Conservation (phyloP, 2,329 filamentous ascomycete species). For the Fusarium austroafricanum region DNA sequence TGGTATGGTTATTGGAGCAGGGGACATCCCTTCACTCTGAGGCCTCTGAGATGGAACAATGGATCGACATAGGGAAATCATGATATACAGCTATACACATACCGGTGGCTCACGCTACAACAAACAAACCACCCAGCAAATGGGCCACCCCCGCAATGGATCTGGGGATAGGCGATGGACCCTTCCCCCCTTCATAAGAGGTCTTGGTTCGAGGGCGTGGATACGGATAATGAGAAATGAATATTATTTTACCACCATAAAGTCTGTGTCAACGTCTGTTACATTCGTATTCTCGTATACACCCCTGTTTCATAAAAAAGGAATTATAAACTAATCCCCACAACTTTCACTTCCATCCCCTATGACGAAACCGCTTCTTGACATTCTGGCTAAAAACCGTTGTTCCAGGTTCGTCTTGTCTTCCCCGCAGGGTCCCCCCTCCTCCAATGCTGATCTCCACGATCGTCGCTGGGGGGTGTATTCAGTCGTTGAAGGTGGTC, state of each 20-base stretch:
- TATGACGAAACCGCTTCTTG: conserved; percentile 10
- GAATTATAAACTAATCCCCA: conserved; percentile 10
- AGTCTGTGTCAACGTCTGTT: neutral
- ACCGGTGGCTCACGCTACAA: conserved; percentile 39
- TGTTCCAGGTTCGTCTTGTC: conserved; percentile 19
- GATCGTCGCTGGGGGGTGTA: conserved; percentile 22
- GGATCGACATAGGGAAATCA: conserved; percentile 38
- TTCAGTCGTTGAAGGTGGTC: neutral
- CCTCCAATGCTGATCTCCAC: conserved; percentile 8
- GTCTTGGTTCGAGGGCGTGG: neutral
- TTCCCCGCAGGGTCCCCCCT: conserved; percentile 33
- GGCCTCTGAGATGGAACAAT: conserved; percentile 25
- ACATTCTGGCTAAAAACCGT: neutral
- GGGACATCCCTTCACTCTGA: conserved; percentile 1
- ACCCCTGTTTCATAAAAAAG: conserved; percentile 8
- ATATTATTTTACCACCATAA: conserved; percentile 3
- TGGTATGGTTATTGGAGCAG: neutral
- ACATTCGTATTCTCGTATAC: conserved; percentile 3
- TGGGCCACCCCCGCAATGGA: conserved; percentile 13
- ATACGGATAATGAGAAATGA: conserved; percentile 22
- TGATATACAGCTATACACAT: conserved; percentile 42
- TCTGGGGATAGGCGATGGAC: conserved; percentile 5
- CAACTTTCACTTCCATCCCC: neutral
- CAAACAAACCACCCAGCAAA: conserved; percentile 13
- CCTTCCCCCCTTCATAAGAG: neutral